Evolutionary conservation across 2,329 filamentous ascomycete species (phyloP), one percentile per base, ranked within the genome.

Genomic region (Aspergillus viridinutans): DNA sequence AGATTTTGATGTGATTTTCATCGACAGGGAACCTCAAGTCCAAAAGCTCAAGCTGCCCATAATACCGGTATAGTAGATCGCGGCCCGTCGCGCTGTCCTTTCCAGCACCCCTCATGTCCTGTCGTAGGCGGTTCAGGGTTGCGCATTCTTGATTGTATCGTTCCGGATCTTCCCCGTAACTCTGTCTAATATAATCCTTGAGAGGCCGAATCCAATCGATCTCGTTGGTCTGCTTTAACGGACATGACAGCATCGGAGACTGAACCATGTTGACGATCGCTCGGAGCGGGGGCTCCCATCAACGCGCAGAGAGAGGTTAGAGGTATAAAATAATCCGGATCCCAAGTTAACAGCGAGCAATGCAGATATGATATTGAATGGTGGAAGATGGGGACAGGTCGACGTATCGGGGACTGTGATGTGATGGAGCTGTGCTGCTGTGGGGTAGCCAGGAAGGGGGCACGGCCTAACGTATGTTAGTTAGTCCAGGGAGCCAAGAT

Each of bases 1-100:
- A 90, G 69, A 99, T 96, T 79, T 97, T 97, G 79, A 99, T 97
- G 72, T 99, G 93, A 70, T 96, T 94, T 79, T 99, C 94, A 67
- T 99, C 94, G 49, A 99, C 92, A 0, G 95, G 95, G 71, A 99
- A 99, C 59, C 94, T 84, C 68, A 99, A 78, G 74, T 99, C 94
- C 61, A 99, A 80, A 53, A 99, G 81, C 78, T 99, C 94, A 58
- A 99, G 84, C 78, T 99, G 94, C 43, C 93, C 94, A 72, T 99
- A 99, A 77, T 99, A 99, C 72, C 94, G 85, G 74, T 99, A 99
- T 52, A 99, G 80, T 70, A 99, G 82, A 74, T 99, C 94, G 69
- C 94, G 82, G 50, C 94, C 94, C 5, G 92, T 90, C 23, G 91
- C 94, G 76, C 92, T 97, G 73, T 99, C 94, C 76, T 95, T 96